Evolutionary conservation across 2,329 filamentous ascomycete species (phyloP), one percentile per base, ranked within the genome.

Genomic region (Lasiodiplodia theobromae): DNA sequence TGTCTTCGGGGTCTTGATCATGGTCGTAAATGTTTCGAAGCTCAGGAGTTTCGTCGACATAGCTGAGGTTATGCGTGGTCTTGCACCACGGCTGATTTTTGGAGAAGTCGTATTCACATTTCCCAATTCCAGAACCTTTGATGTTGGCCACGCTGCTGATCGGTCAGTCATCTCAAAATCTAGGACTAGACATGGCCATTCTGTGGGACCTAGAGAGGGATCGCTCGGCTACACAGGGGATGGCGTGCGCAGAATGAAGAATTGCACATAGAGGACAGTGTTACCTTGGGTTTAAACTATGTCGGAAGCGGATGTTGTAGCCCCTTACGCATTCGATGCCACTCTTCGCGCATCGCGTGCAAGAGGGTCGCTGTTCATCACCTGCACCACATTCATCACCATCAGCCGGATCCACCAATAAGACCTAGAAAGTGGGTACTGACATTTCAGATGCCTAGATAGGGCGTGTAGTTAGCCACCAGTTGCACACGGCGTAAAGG

Each of bases 31-130:
- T 74, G 68, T 71, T 76, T 64, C 74, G 74, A 23, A 77, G 71
- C 63, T 78, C 75, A 66, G 70, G 72, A 11, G 76, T 78, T 67
- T 76, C 75, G 63, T 77, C 76, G 47, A 77, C 64, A 60, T 76
- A 77, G 12, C 71, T 77, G 28, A 78, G 71, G n/a, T 69, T 73
- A 34, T 71, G 70, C 12, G 71, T 70, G 7, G 74, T 77, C 49
- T 72, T 75, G 37, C 76, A 72, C 76, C 75, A 77, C 25, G 73
- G 73, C 69, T 77, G 74, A 56, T 70, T 71, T 52, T 73, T 71
- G 44, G 72, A 69, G 53, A 77, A 78, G 64, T 76, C 74, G 63
- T 74, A 76, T 4, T 77, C 75, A 44, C 71, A 72, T 69, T 75
- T 76, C 5, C 71, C 70, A 12, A 72, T 57, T n/a, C 73, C 73